Evolutionary conservation across 805 yeast species (phyloP), one percentile per base, ranked within the genome.

Genomic region (Tetrapisispora arboricola): DNA sequence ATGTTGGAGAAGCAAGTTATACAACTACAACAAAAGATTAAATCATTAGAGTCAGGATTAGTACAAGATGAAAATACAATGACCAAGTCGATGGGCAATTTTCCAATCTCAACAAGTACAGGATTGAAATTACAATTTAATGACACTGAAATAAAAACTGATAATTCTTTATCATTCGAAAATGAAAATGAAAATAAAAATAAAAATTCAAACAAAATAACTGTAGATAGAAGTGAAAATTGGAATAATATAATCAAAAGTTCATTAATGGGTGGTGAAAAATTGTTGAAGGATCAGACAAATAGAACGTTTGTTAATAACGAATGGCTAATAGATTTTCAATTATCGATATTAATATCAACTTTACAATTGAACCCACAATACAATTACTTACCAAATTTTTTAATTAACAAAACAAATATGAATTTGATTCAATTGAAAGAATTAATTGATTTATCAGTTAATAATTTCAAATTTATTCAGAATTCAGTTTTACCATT

Each of bases 1-100:
- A 77, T 76, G 50, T 61, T 83, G 48, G 94, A 83, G 52, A 69
- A 68, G 41, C 76, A 75, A 49, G 65, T 83, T 34, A 70, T 75
- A 26, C 71, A 70, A 26, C 62, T 82, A 41, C 87, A 82, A 54
- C 33, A 35, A 11, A 34, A 34, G 34, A 16, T 34, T 5, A 72
- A 31, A 15, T 32, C 30, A 35, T 30, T 10, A 54, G 46, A 31
- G 7, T 58, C 42, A 19, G 10, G 18, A n/a, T 6, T 29, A 8
- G 8, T 11, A 24, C 8, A 11, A 8, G 26, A 24, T 24, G 26
- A 11, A 24, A 24, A 24, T 24, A n/a, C n/a, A n/a, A n/a, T n/a
- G n/a, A n/a, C n/a, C n/a, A n/a, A n/a, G n/a, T n/a, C n/a, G n/a
- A n/a, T n/a, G n/a, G n/a, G n/a, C n/a, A n/a, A n/a, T n/a, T n/a